phyloP scores from a whole-genome alignment of 768 basidiomycete genomes.

The Mycena vulgaris region DNA sequence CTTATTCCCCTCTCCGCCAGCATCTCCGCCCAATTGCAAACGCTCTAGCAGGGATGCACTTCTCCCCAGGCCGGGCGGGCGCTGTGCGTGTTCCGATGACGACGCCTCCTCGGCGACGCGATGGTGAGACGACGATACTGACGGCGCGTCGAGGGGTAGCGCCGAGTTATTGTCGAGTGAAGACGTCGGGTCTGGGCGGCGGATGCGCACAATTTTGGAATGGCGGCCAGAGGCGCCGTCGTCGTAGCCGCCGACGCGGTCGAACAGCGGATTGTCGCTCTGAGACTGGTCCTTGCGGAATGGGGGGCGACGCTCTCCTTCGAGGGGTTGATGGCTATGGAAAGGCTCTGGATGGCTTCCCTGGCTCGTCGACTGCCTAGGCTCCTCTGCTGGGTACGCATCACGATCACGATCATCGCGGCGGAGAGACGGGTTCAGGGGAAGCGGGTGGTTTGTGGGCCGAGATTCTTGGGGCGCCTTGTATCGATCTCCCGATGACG shows the following conservation, averaged over 20 bases:
- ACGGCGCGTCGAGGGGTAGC: constrained; percentile 24
- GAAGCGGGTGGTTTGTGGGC: constrained; percentile 17
- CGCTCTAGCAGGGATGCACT: constrained; percentile 28
- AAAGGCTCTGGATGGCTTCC: constrained; percentile 11
- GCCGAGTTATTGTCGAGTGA: constrained; percentile 22
- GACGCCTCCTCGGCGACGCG: constrained; percentile 6
- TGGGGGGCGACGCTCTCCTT: constrained; percentile 23
- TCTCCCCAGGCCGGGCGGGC: constrained; percentile 16
- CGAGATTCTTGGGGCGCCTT: constrained; percentile 28
- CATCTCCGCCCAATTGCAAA: not conserved
- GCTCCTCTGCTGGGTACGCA: constrained; percentile 10
- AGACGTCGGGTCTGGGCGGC: constrained; percentile 16
- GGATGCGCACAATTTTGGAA: constrained; percentile 12
- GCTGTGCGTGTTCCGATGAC: constrained; percentile 18
- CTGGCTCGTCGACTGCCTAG: constrained; percentile 18
- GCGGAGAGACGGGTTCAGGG: constrained; percentile 30
- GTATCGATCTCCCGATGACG: constrained; percentile 9
- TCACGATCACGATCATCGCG: constrained; percentile 21
- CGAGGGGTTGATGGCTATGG: constrained; percentile 15
- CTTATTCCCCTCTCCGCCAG: constrained; percentile 3
- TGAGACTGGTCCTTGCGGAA: constrained; percentile 12
- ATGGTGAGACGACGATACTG: not conserved
- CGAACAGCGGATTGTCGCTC: constrained; percentile 22
- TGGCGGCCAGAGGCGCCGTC: not conserved
- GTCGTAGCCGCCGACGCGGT: constrained; percentile 30